Evolutionary conservation across 441 rosid genomes (phyloP), one percentile per base, ranked within the genome.

Genomic region (Adansonia madagascariensis): DNA sequence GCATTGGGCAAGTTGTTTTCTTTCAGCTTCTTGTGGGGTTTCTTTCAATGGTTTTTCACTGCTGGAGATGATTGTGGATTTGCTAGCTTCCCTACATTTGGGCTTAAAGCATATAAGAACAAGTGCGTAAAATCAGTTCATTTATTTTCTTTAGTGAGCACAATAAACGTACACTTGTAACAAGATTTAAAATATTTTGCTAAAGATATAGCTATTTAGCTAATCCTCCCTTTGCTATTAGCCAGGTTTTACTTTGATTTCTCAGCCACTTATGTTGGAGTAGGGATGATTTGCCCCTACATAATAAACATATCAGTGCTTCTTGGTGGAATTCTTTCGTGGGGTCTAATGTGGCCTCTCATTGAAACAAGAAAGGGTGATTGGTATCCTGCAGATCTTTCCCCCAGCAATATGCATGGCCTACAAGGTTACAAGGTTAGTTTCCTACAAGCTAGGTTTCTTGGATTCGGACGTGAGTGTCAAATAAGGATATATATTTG

Each of bases 291-390:
- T 73, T 95, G 98, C 76, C 98, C 98, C 18, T 89, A 95, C 85
- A 86, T 95, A 55, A 78, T 95, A 43, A 93, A 93, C 82, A 20
- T 93, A 77, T 95, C 99, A 11, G 80, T 91, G 67, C 84, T 95
- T 65, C 77, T 95, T 50, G 97, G 99, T 68, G 97, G 92, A 61
- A 81, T 95, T 17, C 87, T 95, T 75, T 95, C 99, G 2, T 95
- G 99, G 99, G 98, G 97, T 60, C 62, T 95, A 59, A 91, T 93
- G 95, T 95, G 97, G 98, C 99, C 99, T 81, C 86, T 95, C 41
- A 95, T 93, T 62, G 92, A 88, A 68, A 85, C 88, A 2, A 87
- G 61, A 84, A 88, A 85, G 74, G 98, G 99, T 55, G 85, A 93
- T 64, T 93, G 97, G 98, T 93, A 74, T 57, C 43, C 86, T 52